Conservation (phyloP, 164 flowering plant genomes). For the Buxus sempervirens region DNA sequence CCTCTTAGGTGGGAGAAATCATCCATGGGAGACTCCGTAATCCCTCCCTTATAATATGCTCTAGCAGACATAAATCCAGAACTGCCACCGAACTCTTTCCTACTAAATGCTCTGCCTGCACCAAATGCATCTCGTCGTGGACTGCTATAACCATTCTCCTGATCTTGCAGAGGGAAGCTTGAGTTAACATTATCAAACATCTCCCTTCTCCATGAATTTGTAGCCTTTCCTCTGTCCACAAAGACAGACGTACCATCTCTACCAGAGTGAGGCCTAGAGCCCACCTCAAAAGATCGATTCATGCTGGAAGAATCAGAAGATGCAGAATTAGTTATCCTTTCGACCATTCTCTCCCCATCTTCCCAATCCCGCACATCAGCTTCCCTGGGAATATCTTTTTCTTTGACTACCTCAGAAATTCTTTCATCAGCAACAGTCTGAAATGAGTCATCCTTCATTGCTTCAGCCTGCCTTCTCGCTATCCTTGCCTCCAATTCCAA, state of each 20-base stretch:
- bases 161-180: constrained; percentile 35
- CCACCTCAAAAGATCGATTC: constrained; percentile 48
- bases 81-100: constrained; percentile 57
- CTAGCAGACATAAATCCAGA: constrained; percentile 44
- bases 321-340: constrained; percentile 68
- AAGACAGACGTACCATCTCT: constrained; percentile 45
- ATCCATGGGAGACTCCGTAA: constrained; percentile 44
- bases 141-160: constrained; percentile 47
- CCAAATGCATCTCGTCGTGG: constrained; percentile 46
- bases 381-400: constrained; percentile 33
- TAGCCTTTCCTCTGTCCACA: constrained; percentile 50
- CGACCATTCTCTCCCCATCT: constrained; percentile 88
- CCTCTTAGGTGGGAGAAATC: constrained; percentile 49
- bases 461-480: constrained; percentile 68
- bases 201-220: constrained; percentile 72
- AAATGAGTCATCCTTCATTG: constrained; percentile 27
- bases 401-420: constrained; percentile 25
- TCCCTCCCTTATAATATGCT: constrained; percentile 37
- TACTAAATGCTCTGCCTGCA: constrained; percentile 44
- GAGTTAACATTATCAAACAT: constrained; percentile 52
- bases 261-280: constrained; percentile 40
- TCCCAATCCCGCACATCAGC: constrained; percentile 76
- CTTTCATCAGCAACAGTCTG: constrained; percentile 37
- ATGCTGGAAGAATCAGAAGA: constrained; percentile 64
- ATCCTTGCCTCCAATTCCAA: constrained; percentile 88